Conservation (phyloP, 805 yeast genomes). For the Candida krabiensis region DNA sequence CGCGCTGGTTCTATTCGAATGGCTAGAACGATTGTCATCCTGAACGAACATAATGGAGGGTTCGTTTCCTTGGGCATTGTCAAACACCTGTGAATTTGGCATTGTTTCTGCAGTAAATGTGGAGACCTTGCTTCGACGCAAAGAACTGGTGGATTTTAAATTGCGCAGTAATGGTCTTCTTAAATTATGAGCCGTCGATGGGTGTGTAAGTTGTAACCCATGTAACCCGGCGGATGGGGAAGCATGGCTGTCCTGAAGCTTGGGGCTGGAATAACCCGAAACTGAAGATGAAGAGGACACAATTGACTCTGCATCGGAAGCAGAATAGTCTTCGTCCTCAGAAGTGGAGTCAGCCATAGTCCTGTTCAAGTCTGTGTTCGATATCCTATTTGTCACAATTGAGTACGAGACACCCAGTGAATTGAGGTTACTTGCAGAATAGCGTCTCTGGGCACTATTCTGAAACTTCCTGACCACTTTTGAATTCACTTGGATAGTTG, state of each 20-base stretch:
- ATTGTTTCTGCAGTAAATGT: slow-evolving; percentile 63
- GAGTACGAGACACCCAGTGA: slow-evolving; percentile 76
- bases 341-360: slow-evolving; percentile 24
- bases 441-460: slow-evolving; percentile 38
- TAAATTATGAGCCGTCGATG: slow-evolving; percentile 14
- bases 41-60: slow-evolving; percentile 64
- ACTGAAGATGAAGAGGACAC: slow-evolving; percentile 19
- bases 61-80: slow-evolving; percentile 66
- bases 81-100: slow-evolving; percentile 66
- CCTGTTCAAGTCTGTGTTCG: slow-evolving; percentile 31
- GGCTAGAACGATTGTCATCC: slow-evolving; percentile 34
- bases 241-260: slow-evolving; percentile 1
- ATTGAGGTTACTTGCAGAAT: slow-evolving; percentile 65
- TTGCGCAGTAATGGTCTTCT: slow-evolving; percentile 24
- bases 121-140: slow-evolving; percentile 17
- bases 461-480: slow-evolving; percentile 30
- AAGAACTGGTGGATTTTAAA: slow-evolving; percentile 22
- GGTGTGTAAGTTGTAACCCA: slow-evolving; percentile 3
- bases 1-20: slow-evolving; percentile 1
- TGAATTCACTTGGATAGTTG: slow-evolving; percentile 23
- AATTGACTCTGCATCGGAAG: slow-evolving; percentile 27
- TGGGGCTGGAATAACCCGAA: slow-evolving; percentile 6
- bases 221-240: not conserved
- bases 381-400: slow-evolving; percentile 63
- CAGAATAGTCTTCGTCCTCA: slow-evolving; percentile 25